Conservation (phyloP, 768 basidiomycete genomes). For the Termitomyces sp. region DNA sequence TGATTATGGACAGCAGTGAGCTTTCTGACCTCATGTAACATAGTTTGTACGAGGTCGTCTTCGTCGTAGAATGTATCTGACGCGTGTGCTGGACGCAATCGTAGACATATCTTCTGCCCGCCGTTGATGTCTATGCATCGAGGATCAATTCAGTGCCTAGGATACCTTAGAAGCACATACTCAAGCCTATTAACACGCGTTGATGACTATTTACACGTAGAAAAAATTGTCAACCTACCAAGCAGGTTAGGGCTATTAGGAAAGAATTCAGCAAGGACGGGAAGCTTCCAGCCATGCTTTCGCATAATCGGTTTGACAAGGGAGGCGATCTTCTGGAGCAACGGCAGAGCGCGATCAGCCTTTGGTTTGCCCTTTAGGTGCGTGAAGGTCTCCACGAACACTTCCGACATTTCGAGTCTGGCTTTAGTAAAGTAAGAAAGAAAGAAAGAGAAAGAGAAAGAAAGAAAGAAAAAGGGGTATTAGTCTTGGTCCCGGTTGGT, state of each 20-base stretch:
- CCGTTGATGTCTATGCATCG: constrained; percentile 61
- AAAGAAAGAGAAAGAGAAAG: background rate
- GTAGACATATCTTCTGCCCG: constrained; percentile 80
- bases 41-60: constrained; percentile 74
- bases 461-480: background rate
- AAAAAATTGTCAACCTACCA: constrained; percentile 47
- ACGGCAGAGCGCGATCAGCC: constrained; percentile 62
- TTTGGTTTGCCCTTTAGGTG: constrained; percentile 69
- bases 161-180: constrained; percentile 22
- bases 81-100: constrained; percentile 70
- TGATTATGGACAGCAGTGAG: background rate
- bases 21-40: constrained; percentile 81
- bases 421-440: background rate
- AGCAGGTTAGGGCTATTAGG: constrained; percentile 71
- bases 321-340: constrained; percentile 69
- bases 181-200: constrained; percentile 29
- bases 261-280: constrained; percentile 85
- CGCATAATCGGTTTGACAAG: constrained; percentile 95
- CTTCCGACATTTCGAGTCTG: constrained; percentile 45
- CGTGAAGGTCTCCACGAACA: constrained; percentile 64
- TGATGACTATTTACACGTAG: background rate
- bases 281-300: constrained; percentile 76
- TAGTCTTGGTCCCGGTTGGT: background rate
- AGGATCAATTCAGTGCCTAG: constrained; percentile 2
- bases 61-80: constrained; percentile 73